Conservation (phyloP, 169 alveolate genomes). For the Babesia gibsoni region DNA sequence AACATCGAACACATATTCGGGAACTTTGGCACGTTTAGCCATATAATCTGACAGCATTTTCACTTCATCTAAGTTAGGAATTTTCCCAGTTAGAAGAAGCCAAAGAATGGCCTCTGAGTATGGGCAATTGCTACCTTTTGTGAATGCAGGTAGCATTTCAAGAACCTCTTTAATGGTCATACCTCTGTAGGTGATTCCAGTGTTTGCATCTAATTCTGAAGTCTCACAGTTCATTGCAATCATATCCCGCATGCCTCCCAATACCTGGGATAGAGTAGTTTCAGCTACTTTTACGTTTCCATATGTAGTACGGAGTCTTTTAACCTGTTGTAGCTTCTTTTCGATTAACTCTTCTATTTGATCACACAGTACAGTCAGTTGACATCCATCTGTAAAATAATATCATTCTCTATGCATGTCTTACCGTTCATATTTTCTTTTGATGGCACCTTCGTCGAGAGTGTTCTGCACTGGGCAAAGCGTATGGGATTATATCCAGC, state of each 20-base stretch:
- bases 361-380: background rate
- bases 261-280: constrained; percentile 31
- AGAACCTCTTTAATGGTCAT: constrained; percentile 80
- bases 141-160: constrained; percentile 77
- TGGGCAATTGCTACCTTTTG: constrained; percentile 80
- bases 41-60: constrained; percentile 76
- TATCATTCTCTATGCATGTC: too few relatives aligned
- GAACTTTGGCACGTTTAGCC: constrained; percentile 74
- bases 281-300: constrained; percentile 29
- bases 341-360: constrained; percentile 25
- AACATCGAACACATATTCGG: constrained; percentile 76
- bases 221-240: constrained; percentile 90
- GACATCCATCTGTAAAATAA: background rate
- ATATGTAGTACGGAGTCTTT: constrained; percentile 11
- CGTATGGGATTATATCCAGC: too few relatives aligned
- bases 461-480: too few relatives aligned
- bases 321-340: constrained; percentile 20
- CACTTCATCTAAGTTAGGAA: constrained; percentile 79
- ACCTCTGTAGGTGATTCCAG: constrained; percentile 90
- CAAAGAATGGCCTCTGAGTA: constrained; percentile 91
- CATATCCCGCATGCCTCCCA: constrained; percentile 86
- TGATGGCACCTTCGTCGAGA: too few relatives aligned
- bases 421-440: too few relatives aligned
- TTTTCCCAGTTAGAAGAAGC: constrained; percentile 90
- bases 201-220: constrained; percentile 85